Conservation (phyloP, 139 green algal species). For the Tetradesmus obliquus region DNA sequence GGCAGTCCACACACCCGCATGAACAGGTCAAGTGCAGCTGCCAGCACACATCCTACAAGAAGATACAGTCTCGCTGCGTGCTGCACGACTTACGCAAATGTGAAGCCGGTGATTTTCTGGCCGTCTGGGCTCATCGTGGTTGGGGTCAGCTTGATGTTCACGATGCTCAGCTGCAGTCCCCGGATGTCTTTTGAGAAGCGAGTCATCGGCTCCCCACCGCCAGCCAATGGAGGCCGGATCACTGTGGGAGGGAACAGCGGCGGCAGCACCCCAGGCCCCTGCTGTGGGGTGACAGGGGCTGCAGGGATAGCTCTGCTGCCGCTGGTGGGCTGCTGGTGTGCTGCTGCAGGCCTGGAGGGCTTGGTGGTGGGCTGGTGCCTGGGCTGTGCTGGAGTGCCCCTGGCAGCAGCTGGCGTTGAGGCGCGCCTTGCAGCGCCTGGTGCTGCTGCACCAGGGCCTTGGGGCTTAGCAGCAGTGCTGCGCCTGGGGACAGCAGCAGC, state of each 20-base stretch:
- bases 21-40: too few species aligned
- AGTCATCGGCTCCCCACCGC: not conserved
- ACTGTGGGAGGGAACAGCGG: not conserved
- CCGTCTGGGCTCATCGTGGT: not conserved
- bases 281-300: not conserved
- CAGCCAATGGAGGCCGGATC: not conserved
- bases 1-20: too few species aligned
- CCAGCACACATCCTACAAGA: too few species aligned
- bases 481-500: not conserved
- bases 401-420: not conserved
- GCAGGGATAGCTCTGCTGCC: not conserved
- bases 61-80: not conserved
- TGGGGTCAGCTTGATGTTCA: not conserved
- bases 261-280: not conserved
- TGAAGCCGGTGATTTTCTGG: conserved; percentile 1
- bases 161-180: not conserved
- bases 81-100: conserved; percentile 22
- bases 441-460: not conserved
- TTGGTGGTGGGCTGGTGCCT: not conserved
- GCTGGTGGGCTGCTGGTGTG: not conserved
- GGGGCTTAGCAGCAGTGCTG: too few species aligned
- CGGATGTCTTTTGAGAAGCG: conserved; percentile 18
- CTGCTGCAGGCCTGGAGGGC: not conserved
- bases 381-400: not conserved
- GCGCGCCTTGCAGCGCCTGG: not conserved